Conservation (phyloP, 1,284 basidiomycete species). For the Cutaneotrichosporon dermatis region DNA sequence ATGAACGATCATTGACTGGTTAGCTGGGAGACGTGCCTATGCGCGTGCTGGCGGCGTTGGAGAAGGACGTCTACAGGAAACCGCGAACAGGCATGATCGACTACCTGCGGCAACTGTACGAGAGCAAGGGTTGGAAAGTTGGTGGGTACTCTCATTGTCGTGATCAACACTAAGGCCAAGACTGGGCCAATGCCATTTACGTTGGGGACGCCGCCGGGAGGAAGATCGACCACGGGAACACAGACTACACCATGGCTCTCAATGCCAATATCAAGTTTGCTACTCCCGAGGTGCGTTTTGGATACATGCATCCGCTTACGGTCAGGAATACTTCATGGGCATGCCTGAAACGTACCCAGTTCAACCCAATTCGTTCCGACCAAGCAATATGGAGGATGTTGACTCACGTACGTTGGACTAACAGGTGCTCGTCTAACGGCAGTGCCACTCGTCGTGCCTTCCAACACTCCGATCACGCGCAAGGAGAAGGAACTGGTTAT, state of each 20-base stretch:
- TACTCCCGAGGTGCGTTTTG: slow-evolving; percentile 57
- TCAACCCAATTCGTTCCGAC: slow-evolving; percentile 39
- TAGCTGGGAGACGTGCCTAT: slow-evolving; percentile 58
- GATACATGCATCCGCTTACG: neutral
- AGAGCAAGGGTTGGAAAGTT: slow-evolving; percentile 59
- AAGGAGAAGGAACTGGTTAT: slow-evolving; percentile 60
- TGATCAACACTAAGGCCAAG: slow-evolving; percentile 47
- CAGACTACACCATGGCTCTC: slow-evolving; percentile 78
- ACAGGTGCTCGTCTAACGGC: slow-evolving; percentile 40
- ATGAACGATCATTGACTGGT: neutral
- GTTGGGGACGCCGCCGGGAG: slow-evolving; percentile 77
- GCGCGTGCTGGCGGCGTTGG: slow-evolving; percentile 65
- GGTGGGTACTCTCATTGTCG: slow-evolving; percentile 52
- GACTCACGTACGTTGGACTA: slow-evolving; percentile 3
- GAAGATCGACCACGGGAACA: slow-evolving; percentile 63
- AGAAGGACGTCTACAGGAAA: slow-evolving; percentile 70
- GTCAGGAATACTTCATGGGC: slow-evolving; percentile 62
- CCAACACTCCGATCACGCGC: slow-evolving; percentile 60
- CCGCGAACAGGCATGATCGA: slow-evolving; percentile 85
- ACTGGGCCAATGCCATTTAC: slow-evolving; percentile 64
- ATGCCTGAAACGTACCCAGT: slow-evolving; percentile 47
- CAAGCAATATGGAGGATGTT: slow-evolving; percentile 12
- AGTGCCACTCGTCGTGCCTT: slow-evolving; percentile 58
- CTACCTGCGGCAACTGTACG: slow-evolving; percentile 61
- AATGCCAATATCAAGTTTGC: slow-evolving; percentile 68